Evolutionary conservation across 345 rosid species (phyloP).

Genomic region (Melaleuca quinquenervia): DNA sequence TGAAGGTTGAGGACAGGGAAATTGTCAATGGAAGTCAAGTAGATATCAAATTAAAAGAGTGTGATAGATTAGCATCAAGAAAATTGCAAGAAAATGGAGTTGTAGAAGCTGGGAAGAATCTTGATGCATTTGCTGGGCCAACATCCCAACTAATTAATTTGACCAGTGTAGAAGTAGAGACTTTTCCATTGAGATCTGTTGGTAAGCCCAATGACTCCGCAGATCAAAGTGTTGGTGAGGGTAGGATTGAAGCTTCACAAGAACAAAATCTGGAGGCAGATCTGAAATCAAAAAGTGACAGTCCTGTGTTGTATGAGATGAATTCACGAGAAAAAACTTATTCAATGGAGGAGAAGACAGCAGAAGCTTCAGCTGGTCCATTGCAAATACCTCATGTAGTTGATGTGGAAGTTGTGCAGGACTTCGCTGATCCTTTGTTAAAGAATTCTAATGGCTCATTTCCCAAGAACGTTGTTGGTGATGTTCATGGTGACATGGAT

Average conservation of each 20-base stretch:
- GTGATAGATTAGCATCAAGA: slow-evolving; percentile 3
- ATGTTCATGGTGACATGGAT: slow-evolving; percentile 2
- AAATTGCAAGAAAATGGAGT: slow-evolving; percentile 11
- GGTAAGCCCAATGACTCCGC: not conserved
- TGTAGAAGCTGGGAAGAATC: not conserved
- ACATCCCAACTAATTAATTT: not conserved
- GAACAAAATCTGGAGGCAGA: not conserved
- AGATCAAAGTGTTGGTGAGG: not conserved
- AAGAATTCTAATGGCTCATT: slow-evolving; percentile 12
- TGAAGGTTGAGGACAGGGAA: slow-evolving; percentile 9
- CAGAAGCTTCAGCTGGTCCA: not conserved
- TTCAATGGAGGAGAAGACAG: slow-evolving; percentile 1
- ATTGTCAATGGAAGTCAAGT: slow-evolving; percentile 19
- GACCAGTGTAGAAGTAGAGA: slow-evolving; percentile 6
- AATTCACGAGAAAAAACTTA: slow-evolving; percentile 3
- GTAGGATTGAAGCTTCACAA: not conserved
- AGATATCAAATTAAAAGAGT: slow-evolving; percentile 7
- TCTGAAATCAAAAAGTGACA: not conserved
- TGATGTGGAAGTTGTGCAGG: not conserved
- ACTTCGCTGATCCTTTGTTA: slow-evolving; percentile 3
- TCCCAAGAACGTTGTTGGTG: not conserved
- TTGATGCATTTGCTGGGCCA: not conserved
- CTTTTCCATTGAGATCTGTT: slow-evolving; percentile 3
- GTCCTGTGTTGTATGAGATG: not conserved
- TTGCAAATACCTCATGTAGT: not conserved